phyloP scores from a whole-genome alignment of 208 protist species.

The Leishmania tropica region DNA sequence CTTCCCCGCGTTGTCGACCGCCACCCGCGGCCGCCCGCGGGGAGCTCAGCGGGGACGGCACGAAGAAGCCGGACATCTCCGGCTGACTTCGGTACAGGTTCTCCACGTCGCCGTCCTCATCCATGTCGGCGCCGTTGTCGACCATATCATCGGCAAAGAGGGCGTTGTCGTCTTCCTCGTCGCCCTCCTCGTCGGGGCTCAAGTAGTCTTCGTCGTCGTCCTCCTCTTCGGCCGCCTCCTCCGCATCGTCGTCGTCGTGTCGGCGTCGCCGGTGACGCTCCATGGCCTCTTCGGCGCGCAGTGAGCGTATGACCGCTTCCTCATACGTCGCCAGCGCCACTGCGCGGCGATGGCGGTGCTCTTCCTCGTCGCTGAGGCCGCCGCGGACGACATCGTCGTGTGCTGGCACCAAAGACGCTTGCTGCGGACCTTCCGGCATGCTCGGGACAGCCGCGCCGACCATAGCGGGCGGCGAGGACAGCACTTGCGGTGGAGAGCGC shows the following conservation, averaged over 20 bases:
- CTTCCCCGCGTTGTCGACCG: background rate
- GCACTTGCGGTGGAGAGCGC: background rate
- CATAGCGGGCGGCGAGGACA: background rate
- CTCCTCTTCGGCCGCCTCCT: background rate
- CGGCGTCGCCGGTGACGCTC: background rate
- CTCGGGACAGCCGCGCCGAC: background rate
- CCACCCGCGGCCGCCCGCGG: background rate
- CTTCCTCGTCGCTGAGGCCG: background rate
- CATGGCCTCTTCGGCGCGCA: constrained; percentile 15
- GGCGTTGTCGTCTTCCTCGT: constrained; percentile 19
- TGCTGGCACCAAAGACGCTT: background rate
- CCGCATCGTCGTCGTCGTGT: background rate
- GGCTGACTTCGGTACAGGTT: constrained; percentile 4
- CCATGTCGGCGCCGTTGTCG: background rate
- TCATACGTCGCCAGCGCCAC: constrained; percentile 7
- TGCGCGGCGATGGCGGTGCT: background rate
- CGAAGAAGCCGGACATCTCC: background rate
- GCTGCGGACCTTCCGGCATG: background rate
- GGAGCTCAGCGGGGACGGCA: background rate
- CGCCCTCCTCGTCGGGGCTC: constrained; percentile 10
- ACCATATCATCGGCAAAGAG: constrained; percentile 3
- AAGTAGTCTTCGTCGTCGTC: constrained; percentile 5
- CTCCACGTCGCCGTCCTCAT: background rate
- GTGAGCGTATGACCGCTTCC: constrained; percentile 1
- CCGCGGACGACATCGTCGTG: background rate